Base-by-base conservation (phyloP, 192 early-diverging fungal genomes). In the Coemansia sp. region DNA sequence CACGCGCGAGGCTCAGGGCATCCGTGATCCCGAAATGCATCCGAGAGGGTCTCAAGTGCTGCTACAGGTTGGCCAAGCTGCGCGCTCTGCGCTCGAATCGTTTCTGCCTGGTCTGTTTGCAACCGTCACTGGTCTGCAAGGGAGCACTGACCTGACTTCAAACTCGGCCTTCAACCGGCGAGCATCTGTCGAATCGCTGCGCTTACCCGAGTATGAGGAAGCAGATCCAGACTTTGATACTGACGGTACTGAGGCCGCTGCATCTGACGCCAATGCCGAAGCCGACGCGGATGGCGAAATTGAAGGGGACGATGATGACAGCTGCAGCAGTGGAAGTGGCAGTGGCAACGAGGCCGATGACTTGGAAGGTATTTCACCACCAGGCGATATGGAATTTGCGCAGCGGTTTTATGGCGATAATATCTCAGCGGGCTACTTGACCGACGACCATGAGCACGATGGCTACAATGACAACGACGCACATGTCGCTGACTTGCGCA, bases 101-200 rank as follows among this genome's bases (percentile, higher is more conserved):
- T 84, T 84, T 41, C 23, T 84, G 59, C 81, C 81, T 23, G 81
- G 81, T 10, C 39, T 84, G 55, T 53, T 84, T 58, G 81, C 81
- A n/a, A 75, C 76, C 6, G 76, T 78, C 21, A 64, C 75, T 7
- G 81, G 81, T 1, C 77, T 75, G 51, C 76, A 84, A 60, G 77
- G 68, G 58, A 73, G 64, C 70, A 75, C 76, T 17, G 76, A 84
- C 46, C 48, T 84, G 67, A 84, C 81, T 0, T 78, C 81, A 19
- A 73, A 76, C 42, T 75, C 76, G 25, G 71, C 81, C 32, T 84
- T 59, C 45, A 72, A 70, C 48, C 80, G 80, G 19, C 75, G 75
- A 9, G 67, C 64, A 17, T 82, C 80, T 48, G 68, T 74, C 0
- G 72, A 76, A 27, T 77, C 80, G 19, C 62, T 82, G 42, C 75